phyloP scores from a whole-genome alignment of 225 moss, liverwort and hornwort genomes.

The Pseudoscleropodium purum region DNA sequence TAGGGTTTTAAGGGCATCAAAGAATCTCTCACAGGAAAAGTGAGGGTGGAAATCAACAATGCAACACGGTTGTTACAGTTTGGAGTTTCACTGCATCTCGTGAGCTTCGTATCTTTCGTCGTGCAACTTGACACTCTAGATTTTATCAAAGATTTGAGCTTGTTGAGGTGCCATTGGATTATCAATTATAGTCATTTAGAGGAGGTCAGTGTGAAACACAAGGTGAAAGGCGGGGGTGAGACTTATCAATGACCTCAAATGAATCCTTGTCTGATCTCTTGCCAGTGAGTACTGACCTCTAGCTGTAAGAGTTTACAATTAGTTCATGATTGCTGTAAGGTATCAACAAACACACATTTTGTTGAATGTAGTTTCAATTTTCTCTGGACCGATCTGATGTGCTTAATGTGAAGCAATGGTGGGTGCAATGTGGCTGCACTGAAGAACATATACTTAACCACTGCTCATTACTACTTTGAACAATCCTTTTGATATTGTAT shows the following conservation, averaged over 20 bases:
- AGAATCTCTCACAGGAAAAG: not conserved
- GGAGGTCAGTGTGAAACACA: not conserved
- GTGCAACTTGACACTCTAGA: not conserved
- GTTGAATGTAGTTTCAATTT: not conserved
- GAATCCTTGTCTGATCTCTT: not conserved
- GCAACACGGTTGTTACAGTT: not conserved
- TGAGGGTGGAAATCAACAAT: not conserved
- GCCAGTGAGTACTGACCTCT: not conserved
- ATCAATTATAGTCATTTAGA: not conserved
- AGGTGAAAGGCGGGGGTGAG: not conserved
- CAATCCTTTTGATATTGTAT: not conserved
- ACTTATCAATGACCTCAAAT: not conserved
- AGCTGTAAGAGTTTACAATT: not conserved
- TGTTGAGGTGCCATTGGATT: not conserved
- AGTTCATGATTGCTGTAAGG: not conserved
- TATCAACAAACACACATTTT: not conserved
- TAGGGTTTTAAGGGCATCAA: not conserved
- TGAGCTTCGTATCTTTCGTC: not conserved
- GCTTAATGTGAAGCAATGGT: not conserved
- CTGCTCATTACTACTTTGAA: not conserved
- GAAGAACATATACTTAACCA: not conserved
- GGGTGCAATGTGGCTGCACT: not conserved
- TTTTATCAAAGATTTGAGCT: not conserved
- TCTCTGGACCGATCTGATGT: not conserved
- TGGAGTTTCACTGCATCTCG: not conserved